Conservation (phyloP, 1,284 basidiomycete species). For the Chalciporus piperatoides region DNA sequence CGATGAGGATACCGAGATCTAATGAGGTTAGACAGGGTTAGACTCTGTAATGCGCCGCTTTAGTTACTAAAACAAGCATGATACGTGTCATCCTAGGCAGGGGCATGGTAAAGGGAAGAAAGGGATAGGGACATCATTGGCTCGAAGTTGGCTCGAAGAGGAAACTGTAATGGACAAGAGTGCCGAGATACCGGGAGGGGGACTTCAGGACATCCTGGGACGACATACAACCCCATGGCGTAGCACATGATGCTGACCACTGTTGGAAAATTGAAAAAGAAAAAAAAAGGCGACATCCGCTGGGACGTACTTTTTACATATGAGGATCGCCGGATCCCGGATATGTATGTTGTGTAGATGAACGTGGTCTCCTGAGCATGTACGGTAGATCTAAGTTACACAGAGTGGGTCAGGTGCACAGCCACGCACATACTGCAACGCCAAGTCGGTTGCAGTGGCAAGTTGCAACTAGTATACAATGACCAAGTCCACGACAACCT, state of each 20-base stretch:
- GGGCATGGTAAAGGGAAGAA: not conserved
- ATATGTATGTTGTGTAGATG: not conserved
- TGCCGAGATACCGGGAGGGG: not conserved
- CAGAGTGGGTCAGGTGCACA: conserved; percentile 14
- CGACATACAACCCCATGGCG: not conserved
- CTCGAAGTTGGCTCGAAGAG: conserved; percentile 11
- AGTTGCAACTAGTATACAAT: not conserved
- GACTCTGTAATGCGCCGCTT: not conserved
- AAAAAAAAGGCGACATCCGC: not conserved
- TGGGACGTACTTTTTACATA: conserved; percentile 2
- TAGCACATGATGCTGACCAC: not conserved
- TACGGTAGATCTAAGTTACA: no score
- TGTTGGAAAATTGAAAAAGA: not conserved
- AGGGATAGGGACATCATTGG: conserved; percentile 6
- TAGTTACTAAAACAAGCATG: not conserved
- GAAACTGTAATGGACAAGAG: conserved; percentile 4
- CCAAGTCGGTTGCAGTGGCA: conserved; percentile 7
- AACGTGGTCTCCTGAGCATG: no score
- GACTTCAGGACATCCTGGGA: not conserved
- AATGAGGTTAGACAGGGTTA: not conserved
- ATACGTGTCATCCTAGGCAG: conserved; percentile 1
- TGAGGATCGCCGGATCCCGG: not conserved
- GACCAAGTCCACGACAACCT: not conserved
- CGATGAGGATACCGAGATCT: not conserved
- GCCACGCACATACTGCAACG: conserved; percentile 15